Evolutionary conservation across 2,329 filamentous ascomycete species (phyloP).

Genomic region (Arthrobotrys iridis): DNA sequence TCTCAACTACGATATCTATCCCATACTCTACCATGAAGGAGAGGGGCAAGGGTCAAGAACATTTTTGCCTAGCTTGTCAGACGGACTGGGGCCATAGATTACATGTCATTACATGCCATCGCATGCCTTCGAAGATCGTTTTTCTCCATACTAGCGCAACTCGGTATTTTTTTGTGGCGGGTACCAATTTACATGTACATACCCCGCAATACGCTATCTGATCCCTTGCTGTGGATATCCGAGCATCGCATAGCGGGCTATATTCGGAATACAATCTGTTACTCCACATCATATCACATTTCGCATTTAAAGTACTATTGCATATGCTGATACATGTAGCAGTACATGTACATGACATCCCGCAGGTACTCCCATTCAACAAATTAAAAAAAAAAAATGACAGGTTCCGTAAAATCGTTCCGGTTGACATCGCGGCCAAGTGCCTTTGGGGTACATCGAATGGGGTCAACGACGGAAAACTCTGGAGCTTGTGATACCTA

Average conservation of each 20-base stretch:
- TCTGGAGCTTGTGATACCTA: conserved; percentile 16
- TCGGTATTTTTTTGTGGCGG: background rate
- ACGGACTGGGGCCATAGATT: background rate
- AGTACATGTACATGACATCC: conserved; percentile 34
- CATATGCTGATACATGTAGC: conserved; percentile 29
- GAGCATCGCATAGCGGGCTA: conserved; percentile 20
- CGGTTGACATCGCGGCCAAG: background rate
- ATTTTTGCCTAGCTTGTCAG: conserved; percentile 8
- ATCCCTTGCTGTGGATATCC: conserved; percentile 7
- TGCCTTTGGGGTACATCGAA: background rate
- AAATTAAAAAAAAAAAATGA: too few species aligned
- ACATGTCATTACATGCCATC: background rate
- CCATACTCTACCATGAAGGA: background rate
- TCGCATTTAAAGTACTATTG: conserved; percentile 28
- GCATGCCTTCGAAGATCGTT: background rate
- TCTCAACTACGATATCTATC: background rate
- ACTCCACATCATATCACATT: conserved; percentile 17
- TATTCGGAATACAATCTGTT: conserved; percentile 16
- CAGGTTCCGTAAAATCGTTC: background rate
- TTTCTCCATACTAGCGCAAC: background rate
- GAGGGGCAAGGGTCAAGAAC: background rate
- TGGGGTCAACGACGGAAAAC: background rate
- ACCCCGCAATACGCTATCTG: conserved; percentile 52
- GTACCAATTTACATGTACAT: background rate
- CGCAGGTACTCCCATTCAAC: conserved; percentile 34